Evolutionary conservation across 106 monocot species (phyloP), one percentile per base, ranked within the genome.

Genomic region (Apostasia ramifera): DNA sequence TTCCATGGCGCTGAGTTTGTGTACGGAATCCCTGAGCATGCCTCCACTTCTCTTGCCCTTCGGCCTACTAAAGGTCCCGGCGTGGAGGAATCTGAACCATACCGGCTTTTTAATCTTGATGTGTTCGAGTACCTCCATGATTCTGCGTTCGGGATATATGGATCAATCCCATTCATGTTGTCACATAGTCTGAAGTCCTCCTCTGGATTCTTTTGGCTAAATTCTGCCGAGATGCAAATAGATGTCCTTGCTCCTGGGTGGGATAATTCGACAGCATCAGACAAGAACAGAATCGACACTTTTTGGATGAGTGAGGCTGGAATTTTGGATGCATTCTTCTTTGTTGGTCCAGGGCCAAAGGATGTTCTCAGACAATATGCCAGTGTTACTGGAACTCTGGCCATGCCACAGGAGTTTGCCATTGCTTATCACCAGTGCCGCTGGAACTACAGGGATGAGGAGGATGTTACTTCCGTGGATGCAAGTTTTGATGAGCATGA

Each of bases 361-460:
- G 93, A 98, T 74, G 89, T 98, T 44, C 45, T 85, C 2, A 52
- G 62, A 57, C 98, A 98, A 74, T 98, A 93, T 58, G 75, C 86
- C 1, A 81, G 81, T 53, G 60, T 93, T 8, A 98, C 98, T 1
- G 98, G 98, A 42, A 81, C 90, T 37, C 81, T 79, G 8, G 68
- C 81, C 8, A 85, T 98, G 93, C 98, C 98, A 1, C 98, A 90
- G 76, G 77, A 87, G 73, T 98, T 98, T 68, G 87, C 98, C 2
- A 53, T 85, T 4, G 98, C 73, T 3, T 93, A 98, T 76, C 98
- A 98, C 60, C 98, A 98, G 66, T 98, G 98, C 70, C 62, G 98
- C 48, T 98, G 98, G 98, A 98, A 98, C 72, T 98, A 98, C 74
- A 71, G 90, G n/a, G 98, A 98, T 37, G 98, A 98, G 61, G 87